phyloP scores from a whole-genome alignment of 164 flowering plant species.

The Hamamelis virginiana region DNA sequence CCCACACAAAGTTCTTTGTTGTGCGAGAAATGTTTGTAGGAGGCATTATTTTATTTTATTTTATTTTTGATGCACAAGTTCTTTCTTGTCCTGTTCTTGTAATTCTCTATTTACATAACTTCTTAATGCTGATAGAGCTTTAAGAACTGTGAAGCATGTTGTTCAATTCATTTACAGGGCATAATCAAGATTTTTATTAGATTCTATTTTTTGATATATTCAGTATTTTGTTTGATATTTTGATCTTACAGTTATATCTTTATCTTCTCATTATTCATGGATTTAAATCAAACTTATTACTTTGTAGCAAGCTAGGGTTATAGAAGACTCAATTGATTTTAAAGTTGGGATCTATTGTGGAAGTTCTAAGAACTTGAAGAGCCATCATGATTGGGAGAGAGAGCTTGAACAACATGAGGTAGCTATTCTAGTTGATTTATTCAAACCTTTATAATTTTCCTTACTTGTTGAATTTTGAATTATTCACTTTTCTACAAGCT shows the following conservation, averaged over 20 bases:
- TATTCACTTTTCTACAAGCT: slow-evolving; percentile 1
- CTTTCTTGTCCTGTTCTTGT: no score
- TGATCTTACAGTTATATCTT: not conserved
- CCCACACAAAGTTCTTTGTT: no score
- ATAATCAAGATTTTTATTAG: no score
- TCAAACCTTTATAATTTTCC: not conserved
- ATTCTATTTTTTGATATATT: not conserved
- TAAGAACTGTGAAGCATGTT: no score
- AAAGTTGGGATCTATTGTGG: slow-evolving; percentile 68
- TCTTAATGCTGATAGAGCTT: no score
- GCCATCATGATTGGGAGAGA: slow-evolving; percentile 67
- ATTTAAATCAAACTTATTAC: no score
- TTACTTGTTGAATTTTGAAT: not conserved
- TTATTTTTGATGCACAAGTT: no score
- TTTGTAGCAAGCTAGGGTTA: slow-evolving; percentile 80
- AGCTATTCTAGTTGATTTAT: slow-evolving; percentile 9
- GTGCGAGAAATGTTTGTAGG: no score
- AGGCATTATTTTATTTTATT: no score
- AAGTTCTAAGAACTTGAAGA: slow-evolving; percentile 43
- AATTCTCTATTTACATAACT: no score
- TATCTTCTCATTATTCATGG: not conserved
- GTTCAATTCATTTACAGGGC: no score
- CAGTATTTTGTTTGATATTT: no score
- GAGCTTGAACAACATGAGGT: slow-evolving; percentile 82
- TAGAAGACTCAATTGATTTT: slow-evolving; percentile 66